Evolutionary conservation across 768 basidiomycete species (phyloP), one percentile per base, ranked within the genome.

Genomic region (Russula compacta): DNA sequence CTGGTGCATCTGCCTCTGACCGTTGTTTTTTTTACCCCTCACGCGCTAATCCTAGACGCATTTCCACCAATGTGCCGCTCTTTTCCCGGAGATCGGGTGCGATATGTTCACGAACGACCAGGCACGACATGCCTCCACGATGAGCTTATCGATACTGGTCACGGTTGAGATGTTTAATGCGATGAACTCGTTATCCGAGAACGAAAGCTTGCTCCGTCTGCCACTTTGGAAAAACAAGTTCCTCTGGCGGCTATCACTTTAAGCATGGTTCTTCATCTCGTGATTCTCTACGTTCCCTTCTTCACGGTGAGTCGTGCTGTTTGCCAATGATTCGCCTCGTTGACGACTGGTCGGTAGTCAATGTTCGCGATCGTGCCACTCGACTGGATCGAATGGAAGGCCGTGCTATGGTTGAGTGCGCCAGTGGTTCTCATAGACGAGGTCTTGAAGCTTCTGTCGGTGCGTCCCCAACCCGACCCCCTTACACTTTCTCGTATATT

Each of bases 101-200:
- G 82, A 84, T 66, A 99, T 99, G 89, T 99, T 98, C 75, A 86
- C 87, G 32, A 89, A 95, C 72, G 81, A 80, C 63, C 85, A 92
- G 81, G 77, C 95, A 12, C 85, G 85, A 67, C 82, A 82, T 15
- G 95, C 95, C 3, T 97, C 95, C 59, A 99, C 95, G 21, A 92
- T 98, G 81, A 95, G 92, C 65, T 77, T 99, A 38, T 98, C 95
- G 32, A 93, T 98, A 69, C 81, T 99, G 52, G 95, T 99, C 58
- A 94, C 87, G 2, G 85, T 95, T 56, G 92, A 95, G 75, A 95
- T 95, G 92, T 93, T 93, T 78, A 95, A 95, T 73, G 92, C 92
- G 39, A 92, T 94, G 88, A 98, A 98, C 75, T 98, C 95, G 59
- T 78, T 99, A 24, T 95, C 93, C 19, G 95, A 99, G 76, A 98